These are phyloP conservation scores for Eucalyptus globulus DNA, from an alignment of 345 rosid genomes.

Conservation along the genomic window DNA sequence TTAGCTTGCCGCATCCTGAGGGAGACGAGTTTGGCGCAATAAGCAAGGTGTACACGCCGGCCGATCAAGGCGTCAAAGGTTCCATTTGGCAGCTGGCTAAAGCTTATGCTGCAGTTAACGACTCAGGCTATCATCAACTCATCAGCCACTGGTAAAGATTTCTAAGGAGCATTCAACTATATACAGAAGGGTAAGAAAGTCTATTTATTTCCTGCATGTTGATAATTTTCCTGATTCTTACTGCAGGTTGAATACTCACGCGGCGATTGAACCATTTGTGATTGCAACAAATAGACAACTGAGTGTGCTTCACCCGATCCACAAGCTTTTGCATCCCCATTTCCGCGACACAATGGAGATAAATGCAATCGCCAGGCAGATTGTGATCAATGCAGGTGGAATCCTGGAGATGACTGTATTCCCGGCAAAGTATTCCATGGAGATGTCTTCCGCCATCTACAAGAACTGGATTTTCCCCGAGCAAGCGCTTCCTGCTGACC, in stretches of 20 bases:
- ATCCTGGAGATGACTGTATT: constrained; percentile 19
- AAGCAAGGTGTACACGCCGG: constrained; percentile 9
- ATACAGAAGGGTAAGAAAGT: not conserved
- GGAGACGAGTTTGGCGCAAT: constrained; percentile 1
- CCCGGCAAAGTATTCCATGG: constrained; percentile 22
- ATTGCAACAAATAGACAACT: constrained; percentile 33
- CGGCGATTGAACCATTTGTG: constrained; percentile 31
- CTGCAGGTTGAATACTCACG: constrained; percentile 32
- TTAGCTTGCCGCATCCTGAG: constrained; percentile 6
- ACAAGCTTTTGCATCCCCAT: constrained; percentile 37
- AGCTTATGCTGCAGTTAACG: constrained; percentile 14
- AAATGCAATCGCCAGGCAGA: constrained; percentile 26
- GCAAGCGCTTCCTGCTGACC: constrained; percentile 32
- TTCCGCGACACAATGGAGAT: constrained; percentile 35
- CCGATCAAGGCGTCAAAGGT: not conserved
- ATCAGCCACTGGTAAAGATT: constrained; percentile 15
- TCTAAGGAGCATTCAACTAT: not conserved
- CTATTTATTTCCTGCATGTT: not conserved
- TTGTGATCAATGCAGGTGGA: constrained; percentile 31
- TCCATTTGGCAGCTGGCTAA: constrained; percentile 17
- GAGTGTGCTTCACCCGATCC: constrained; percentile 30
- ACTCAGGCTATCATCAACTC: constrained; percentile 19
- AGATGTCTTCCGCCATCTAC: constrained; percentile 21
- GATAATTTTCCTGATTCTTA: not conserved
- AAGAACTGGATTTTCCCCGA: constrained; percentile 26